Percentiles rank a stretch among this genome's conserved stretches.
Conservation (phyloP, 176 grass and related monocot genomes). For the Musa schizocarpa region DNA sequence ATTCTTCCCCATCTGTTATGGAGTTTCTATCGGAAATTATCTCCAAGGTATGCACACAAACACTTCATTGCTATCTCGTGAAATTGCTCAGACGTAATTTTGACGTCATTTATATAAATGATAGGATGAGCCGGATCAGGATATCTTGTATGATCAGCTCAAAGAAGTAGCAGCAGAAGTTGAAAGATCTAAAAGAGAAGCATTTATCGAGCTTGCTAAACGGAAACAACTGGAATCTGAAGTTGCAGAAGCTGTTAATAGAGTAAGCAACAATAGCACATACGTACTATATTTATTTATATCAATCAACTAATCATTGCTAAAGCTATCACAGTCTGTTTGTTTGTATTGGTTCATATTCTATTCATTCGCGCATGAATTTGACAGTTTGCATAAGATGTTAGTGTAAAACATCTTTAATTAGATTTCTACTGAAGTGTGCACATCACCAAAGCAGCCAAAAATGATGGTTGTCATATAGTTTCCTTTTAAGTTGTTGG, state of each 20-base stretch:
- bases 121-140: conserved; percentile 27
- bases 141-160: conserved; percentile 34
- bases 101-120: not conserved
- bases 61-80: conserved; percentile 1
- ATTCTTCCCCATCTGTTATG: conserved; percentile 26
- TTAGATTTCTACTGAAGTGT: too few species aligned
- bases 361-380: not conserved
- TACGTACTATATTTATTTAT: not conserved
- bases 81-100: not conserved
- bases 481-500: not conserved
- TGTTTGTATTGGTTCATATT: not conserved
- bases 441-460: too few species aligned
- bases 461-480: not conserved
- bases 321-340: not conserved
- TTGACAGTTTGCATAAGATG: too few species aligned
- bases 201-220: conserved; percentile 68
- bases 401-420: too few species aligned
- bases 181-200: conserved; percentile 56
- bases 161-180: conserved; percentile 51
- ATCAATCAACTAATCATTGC: not conserved
- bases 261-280: conserved; percentile 31
- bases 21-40: conserved; percentile 16
- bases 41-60: conserved; percentile 35
- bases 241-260: conserved; percentile 33
- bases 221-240: conserved; percentile 64